Evolutionary conservation across 306 rosid species (phyloP).

Genomic region (Quercus variabilis): DNA sequence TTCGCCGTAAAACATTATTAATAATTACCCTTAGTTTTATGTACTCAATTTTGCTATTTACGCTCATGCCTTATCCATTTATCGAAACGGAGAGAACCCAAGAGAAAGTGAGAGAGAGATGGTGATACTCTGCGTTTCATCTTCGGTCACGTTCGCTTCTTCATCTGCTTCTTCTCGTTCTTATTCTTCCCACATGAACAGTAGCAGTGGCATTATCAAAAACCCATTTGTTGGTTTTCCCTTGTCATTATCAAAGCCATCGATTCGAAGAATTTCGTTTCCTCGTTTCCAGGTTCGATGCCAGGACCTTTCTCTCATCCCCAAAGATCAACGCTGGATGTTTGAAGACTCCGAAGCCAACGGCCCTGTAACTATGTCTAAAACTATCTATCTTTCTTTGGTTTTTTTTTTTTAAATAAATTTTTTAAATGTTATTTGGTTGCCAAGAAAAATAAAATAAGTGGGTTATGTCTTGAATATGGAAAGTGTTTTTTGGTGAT

Average conservation of each 20-base stretch:
- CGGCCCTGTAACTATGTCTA: slow-evolving; percentile 55
- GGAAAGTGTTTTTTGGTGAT: too few species aligned
- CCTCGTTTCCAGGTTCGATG: slow-evolving; percentile 38
- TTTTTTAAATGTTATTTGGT: background rate
- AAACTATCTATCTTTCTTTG: background rate
- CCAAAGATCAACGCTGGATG: slow-evolving; percentile 63
- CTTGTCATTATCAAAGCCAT: slow-evolving; percentile 33
- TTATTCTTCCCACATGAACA: background rate
- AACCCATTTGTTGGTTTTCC: slow-evolving; percentile 38
- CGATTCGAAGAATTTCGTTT: slow-evolving; percentile 24
- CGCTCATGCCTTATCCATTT: slow-evolving; percentile 4
- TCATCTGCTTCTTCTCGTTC: slow-evolving; percentile 36
- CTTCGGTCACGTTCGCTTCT: slow-evolving; percentile 33
- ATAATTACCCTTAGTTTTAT: too few species aligned
- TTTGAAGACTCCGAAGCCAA: slow-evolving; percentile 67
- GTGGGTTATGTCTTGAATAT: too few species aligned
- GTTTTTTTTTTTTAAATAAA: background rate
- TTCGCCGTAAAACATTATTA: too few species aligned
- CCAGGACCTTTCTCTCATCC: slow-evolving; percentile 41
- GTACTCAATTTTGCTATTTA: slow-evolving; percentile 3
- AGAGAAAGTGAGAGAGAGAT: slow-evolving; percentile 4
- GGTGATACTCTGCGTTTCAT: slow-evolving; percentile 34
- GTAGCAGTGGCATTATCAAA: slow-evolving; percentile 7
- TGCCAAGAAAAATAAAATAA: background rate
- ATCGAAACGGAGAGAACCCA: background rate